Evolutionary conservation across 1,284 basidiomycete species (phyloP), one percentile per base, ranked within the genome.

Genomic region (Cutaneotrichosporon sp.): DNA sequence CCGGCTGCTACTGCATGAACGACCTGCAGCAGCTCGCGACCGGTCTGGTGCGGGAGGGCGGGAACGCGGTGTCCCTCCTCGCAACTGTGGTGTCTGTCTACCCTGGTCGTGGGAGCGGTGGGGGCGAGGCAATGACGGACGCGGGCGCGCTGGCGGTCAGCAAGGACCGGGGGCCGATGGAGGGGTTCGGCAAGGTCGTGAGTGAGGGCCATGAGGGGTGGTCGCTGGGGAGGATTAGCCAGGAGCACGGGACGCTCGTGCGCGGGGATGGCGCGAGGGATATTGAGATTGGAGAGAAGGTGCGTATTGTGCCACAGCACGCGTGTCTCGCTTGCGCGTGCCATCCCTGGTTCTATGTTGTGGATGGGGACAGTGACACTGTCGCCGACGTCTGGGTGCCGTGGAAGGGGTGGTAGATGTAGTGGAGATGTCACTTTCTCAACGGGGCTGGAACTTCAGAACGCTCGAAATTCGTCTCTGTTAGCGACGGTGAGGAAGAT

Each of bases 381-480:
- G 84, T 92, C 10, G 82, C 85, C 17, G 89, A 92, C 72, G 78
- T 92, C 32, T 92, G 90, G 89, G 84, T 90, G 29, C 83, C 88
- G 8, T 90, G 88, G 87, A 92, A 90, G 75, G 88, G 87, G 0
- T 91, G 89, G 89, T 92, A 73, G 39, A 12, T 7, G 34, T 35
- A 7, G 7, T 35, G 9, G 16, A 35, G 14, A 35, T 19, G 17
- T 8, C 16, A 35, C 16, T 31, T 9, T n/a, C n/a, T n/a, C n/a
- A n/a, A n/a, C n/a, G n/a, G n/a, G n/a, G n/a, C n/a, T n/a, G n/a
- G n/a, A n/a, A n/a, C n/a, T n/a, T n/a, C n/a, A n/a, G n/a, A n/a
- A n/a, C n/a, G n/a, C n/a, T n/a, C n/a, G n/a, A n/a, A n/a, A n/a
- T n/a, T n/a, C n/a, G n/a, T n/a, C n/a, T n/a, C n/a, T n/a, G n/a